Evolutionary conservation across 805 yeast genomes (phyloP), one percentile per base, ranked within the genome.

Genomic region (Sugiyamaella mastotermitis): DNA sequence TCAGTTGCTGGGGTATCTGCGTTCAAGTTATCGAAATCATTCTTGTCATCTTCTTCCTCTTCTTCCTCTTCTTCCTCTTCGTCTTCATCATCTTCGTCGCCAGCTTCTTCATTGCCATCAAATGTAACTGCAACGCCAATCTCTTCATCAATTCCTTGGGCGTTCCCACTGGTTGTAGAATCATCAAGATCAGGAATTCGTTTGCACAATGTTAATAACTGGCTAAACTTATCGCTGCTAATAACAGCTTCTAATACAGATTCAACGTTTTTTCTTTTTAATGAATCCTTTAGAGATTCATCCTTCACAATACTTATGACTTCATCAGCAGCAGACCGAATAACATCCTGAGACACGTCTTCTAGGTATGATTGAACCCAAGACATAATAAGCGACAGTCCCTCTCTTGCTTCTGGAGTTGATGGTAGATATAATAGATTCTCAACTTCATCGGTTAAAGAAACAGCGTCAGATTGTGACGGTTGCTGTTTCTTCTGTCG

Each of bases 331-430:
- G 87, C 83, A 3, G 92, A 80, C 15, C 77, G 55, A 2, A 86
- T 68, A 1, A 78, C 73, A 30, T 77, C 83, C 40, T 82, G 86
- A 6, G 88, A 75, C n/a, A 83, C 74, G 55, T 87, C 97, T 9
- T 80, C 82, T 27, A 83, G 59, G 13, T 67, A 63, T 2, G 62
- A 56, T 4, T 72, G 66, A 3, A 83, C 73, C 76, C 83, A 76
- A 0, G 72, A 57, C 43, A 81, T 60, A n/a, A 86, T 65, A 30
- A 65, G 55, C 30, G 76, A 80, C 55, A 78, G 82, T 0, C 65
- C 56, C 21, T 62, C 65, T 2, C 66, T 57, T 11, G 76, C 78
- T 14, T 68, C 70, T 9, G 67, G 69, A 3, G 74, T 69, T 5
- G 74, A 68, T 0, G 95, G 95, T 24, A 68, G 64, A 55, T 87